These are phyloP conservation scores for Vickermania ingenoplastis DNA, from an alignment of 208 protist species.

Conservation along the genomic window DNA sequence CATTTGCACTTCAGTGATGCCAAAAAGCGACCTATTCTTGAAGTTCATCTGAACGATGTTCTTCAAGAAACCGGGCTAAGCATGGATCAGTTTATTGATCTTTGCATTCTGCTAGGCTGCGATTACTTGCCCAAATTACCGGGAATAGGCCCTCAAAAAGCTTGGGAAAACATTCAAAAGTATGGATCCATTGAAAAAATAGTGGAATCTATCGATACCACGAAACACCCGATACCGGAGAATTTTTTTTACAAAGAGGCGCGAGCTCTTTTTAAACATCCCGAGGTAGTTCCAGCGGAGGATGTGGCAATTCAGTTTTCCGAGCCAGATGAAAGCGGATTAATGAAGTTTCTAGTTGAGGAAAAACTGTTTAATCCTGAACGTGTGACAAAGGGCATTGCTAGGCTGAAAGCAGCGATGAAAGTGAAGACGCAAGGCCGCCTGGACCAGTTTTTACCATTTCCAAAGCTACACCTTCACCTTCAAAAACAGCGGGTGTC, in stretches of 20 bases:
- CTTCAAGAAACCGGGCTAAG: conserved; percentile 76
- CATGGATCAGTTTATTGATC: conserved; percentile 96
- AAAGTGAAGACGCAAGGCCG: conserved; percentile 76
- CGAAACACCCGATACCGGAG: conserved; percentile 74
- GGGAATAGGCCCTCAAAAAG: conserved; percentile 96
- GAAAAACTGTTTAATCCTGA: conserved; percentile 97
- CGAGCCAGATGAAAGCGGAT: conserved; percentile 94
- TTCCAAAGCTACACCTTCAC: conserved; percentile 8
- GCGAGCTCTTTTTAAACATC: conserved; percentile 86
- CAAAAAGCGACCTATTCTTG: conserved; percentile 93
- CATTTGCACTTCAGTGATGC: conserved; percentile 94
- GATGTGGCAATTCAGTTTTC: conserved; percentile 89
- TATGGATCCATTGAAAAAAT: conserved; percentile 93
- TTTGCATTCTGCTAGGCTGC: conserved; percentile 99
- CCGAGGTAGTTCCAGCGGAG: conserved; percentile 77
- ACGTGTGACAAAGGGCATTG: conserved; percentile 74
- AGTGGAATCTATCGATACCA: conserved; percentile 87
- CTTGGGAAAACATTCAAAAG: conserved; percentile 93
- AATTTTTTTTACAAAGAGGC: conserved; percentile 88
- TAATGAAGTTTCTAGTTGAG: conserved; percentile 95
- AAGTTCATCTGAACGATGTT: conserved; percentile 89
- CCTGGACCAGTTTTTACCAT: conserved; percentile 86
- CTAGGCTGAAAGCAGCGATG: conserved; percentile 60
- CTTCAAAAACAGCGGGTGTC: conserved; percentile 14
- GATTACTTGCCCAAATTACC: conserved; percentile 98